Conservation (phyloP, 1,139 yeast genomes). For the Nakaseomyces nivariensis region DNA sequence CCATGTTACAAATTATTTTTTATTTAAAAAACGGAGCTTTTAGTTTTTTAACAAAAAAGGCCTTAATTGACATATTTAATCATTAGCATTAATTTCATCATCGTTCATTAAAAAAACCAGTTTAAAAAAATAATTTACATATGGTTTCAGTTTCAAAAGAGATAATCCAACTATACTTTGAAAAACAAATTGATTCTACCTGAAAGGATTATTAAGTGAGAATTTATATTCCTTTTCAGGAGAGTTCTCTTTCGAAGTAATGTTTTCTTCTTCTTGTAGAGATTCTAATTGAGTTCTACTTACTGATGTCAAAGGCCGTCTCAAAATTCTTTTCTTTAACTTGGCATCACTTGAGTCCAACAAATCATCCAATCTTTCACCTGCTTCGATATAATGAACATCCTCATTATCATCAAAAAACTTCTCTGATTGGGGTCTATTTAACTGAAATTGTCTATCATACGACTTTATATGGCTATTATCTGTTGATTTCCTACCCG, state of each 20-base stretch:
- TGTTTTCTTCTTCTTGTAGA: background rate
- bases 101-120: background rate
- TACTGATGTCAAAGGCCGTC: background rate
- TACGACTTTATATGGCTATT: constrained; percentile 21
- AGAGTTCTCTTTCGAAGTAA: background rate
- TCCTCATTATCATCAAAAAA: background rate
- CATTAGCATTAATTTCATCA: background rate
- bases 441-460: constrained; percentile 2
- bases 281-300: background rate
- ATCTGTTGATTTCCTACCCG: constrained; percentile 29
- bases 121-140: background rate
- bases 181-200: background rate
- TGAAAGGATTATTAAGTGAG: background rate
- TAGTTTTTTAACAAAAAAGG: no score
- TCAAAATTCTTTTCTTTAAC: background rate
- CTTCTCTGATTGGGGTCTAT: background rate
- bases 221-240: background rate
- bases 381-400: background rate
- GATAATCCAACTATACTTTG: background rate
- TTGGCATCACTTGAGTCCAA: background rate
- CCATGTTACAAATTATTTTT: no score
- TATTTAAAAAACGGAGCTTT: no score
- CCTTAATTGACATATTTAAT: no score
- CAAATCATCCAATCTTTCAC: background rate
- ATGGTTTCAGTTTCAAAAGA: background rate